Evolutionary conservation across 192 early-diverging fungal species (phyloP), one percentile per base, ranked within the genome.

Genomic region (Coemansia sp.): DNA sequence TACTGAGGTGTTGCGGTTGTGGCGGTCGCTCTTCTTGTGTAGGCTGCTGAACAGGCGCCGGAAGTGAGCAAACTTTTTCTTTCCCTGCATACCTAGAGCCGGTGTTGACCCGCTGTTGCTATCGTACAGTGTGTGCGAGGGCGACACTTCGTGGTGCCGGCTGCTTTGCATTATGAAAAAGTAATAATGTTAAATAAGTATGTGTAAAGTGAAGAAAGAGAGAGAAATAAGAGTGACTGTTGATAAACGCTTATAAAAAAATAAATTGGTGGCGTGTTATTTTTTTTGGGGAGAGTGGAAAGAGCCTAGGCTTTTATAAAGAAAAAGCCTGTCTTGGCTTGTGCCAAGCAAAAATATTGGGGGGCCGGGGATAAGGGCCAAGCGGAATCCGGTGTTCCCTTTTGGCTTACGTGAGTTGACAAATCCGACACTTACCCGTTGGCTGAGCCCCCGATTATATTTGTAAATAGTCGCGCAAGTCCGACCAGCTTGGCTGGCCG

Each of bases 1-100:
- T 13, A 34, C 59, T 0, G 74, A 76, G 22, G 65, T 38, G 44
- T 68, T 46, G 29, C 75, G 71, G 68, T 68, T 68, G 72, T 82
- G 75, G 68, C 72, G 66, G 57, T 59, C 57, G 57, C 57, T 59
- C 55, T 75, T 74, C 67, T 70, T 74, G 73, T 82, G 75, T 52
- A 83, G 70, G 61, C 80, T 75, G 70, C 80, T 77, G 41, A 83
- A 83, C 24, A 83, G 70, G 57, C 80, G 73, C 63, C 80, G 80
- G 64, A 83, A 83, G 72, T 83, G 80, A 5, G 80, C 80, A 78
- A 83, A 83, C 80, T 83, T 83, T 41, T 83, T 83, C 54, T 83
- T 83, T 13, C 80, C 80, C 43, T 83, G 80, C 6, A 73, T 73
- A 5, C 76, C 73, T 1, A 44, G 61, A 20, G 46, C 68, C 7